Percentiles rank a stretch among this genome's conserved stretches.
These are phyloP conservation scores for Berberis vulgaris DNA, from an alignment of 164 flowering plant species.

Conservation along the genomic window DNA sequence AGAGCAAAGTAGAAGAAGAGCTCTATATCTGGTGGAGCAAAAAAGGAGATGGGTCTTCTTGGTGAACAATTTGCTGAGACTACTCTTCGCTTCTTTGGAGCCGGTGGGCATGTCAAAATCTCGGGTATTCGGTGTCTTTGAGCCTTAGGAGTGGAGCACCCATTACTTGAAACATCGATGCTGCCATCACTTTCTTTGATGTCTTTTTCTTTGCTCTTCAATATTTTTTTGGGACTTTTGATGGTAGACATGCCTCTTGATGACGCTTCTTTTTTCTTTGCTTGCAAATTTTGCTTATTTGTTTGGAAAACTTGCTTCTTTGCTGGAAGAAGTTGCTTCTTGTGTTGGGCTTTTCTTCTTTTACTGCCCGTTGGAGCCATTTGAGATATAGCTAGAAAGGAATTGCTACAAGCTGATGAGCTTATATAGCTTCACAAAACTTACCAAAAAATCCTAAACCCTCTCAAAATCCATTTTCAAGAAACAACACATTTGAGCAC, in stretches of 20 bases:
- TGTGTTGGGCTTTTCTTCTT: background rate
- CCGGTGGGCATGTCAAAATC: slow-evolving; percentile 37
- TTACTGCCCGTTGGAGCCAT: background rate
- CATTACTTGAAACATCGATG: background rate
- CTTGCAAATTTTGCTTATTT: no score
- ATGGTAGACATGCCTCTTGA: background rate
- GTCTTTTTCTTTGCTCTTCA: background rate
- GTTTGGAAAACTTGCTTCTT: background rate
- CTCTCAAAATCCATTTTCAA: background rate
- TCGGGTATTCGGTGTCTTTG: slow-evolving; percentile 31
- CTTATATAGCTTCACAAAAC: background rate
- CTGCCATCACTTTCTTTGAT: background rate
- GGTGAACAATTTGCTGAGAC: slow-evolving; percentile 10
- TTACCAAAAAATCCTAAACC: background rate
- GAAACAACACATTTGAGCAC: background rate
- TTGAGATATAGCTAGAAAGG: background rate
- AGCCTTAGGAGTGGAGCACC: slow-evolving; percentile 37
- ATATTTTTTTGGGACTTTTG: background rate
- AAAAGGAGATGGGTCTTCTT: slow-evolving; percentile 26
- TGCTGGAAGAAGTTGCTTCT: background rate
- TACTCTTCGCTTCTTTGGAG: slow-evolving; percentile 42
- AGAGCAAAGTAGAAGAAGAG: slow-evolving; percentile 39
- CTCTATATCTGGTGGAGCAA: slow-evolving; percentile 39
- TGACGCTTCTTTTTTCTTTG: background rate
- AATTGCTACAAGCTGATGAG: background rate